Base-by-base conservation (phyloP, 495 filamentous ascomycete genomes). In the Penicillium cinerascens region DNA sequence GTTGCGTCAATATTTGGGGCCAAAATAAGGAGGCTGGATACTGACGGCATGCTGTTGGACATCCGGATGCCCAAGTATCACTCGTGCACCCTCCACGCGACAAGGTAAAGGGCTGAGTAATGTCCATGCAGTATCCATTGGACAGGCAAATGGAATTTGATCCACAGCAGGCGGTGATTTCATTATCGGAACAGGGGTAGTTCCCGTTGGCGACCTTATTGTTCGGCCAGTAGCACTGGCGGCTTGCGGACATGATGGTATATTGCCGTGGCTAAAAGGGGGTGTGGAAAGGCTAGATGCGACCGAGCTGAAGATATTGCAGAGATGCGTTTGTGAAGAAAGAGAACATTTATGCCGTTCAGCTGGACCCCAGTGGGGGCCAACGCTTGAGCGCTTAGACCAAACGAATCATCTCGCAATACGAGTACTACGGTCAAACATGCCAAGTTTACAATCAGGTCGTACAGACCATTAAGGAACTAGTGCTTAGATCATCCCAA, bases 101-200 rank as follows among this genome's bases (percentile, higher is more conserved):
- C 7, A 58, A 18, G n/a, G 50, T 46, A 35, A 41, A 61, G 2
- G 58, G 58, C 21, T 61, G 58, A 6, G 15, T n/a, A 6, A 43
- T 22, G 25, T 58, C 55, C 15, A 61, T 39, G 46, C 58, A 61
- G n/a, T 51, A 55, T 37, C 58, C 58, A 37, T 61, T 61, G 3
- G 58, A 47, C 10, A 61, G 55, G 13, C 58, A 61, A 25, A 58
- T 36, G 35, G 25, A 36, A 22, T 20, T 35, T 16, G 16, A 43
- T 1, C 54, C 49, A 38, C 58, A 61, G 29, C 58, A 61, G 8
- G 23, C 21, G 9, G 58, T 54, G 44, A 33, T 51, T 23, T 58
- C 51, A 13, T 54, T 50, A 25, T 42, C 36, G 18, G 54, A 51
- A 44, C 58, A 61, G 11, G 58, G 58, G 6, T 51, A 47, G 21